A percentile compares a stretch with the other conserved stretches of the same genome.
These are phyloP conservation scores for Cordyceps javanica DNA, from an alignment of 2,329 filamentous ascomycete species.

Conservation along the genomic window DNA sequence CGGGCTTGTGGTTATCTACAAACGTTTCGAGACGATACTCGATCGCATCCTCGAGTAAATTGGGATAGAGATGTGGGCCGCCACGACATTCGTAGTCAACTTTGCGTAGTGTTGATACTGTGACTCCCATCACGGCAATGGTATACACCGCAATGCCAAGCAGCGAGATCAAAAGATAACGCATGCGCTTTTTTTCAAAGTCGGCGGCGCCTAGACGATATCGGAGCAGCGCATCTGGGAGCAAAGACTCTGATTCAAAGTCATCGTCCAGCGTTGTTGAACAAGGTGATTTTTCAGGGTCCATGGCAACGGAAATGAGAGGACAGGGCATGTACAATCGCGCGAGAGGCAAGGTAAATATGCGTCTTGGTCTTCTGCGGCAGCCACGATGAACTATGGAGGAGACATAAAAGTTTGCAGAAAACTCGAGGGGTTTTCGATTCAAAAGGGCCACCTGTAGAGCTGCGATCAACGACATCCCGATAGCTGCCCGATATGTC, in stretches of 20 bases:
- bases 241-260: not conserved
- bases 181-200: constrained; percentile 5
- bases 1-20: not conserved
- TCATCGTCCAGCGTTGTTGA: not conserved
- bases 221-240: not conserved
- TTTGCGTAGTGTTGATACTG: not conserved
- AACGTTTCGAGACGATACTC: not conserved
- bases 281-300: not conserved
- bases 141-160: not conserved
- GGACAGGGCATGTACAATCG: not conserved
- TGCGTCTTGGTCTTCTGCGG: not conserved
- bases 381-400: not conserved
- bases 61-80: constrained; percentile 1
- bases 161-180: not conserved
- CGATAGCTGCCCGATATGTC: not conserved
- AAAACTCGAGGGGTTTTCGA: not conserved
- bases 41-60: not conserved
- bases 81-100: not conserved
- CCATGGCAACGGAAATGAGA: not conserved
- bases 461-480: not conserved
- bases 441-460: not conserved
- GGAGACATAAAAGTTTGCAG: not conserved
- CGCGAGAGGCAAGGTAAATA: too few species aligned
- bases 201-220: constrained; percentile 2
- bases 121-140: not conserved